Evolutionary conservation across 148 eudicot genomes (phyloP).

Genomic region (Suaeda aralocaspica): DNA sequence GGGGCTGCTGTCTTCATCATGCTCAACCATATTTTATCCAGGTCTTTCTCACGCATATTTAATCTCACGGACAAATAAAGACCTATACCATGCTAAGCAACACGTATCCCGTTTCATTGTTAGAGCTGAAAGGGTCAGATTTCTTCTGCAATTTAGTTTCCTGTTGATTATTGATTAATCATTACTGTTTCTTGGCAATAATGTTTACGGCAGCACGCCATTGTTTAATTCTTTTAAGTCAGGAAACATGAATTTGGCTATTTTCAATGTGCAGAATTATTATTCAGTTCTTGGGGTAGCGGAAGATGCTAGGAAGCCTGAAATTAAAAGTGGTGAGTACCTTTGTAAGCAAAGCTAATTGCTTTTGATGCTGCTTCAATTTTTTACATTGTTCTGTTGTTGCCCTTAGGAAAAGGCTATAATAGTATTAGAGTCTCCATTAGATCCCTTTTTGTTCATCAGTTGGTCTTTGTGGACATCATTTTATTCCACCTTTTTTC

Average conservation of each 20-base stretch:
- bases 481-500: too few species aligned
- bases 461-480: too few species aligned
- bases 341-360: background rate
- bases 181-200: slow-evolving; percentile 1
- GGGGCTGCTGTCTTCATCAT: slow-evolving; percentile 45
- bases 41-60: slow-evolving; percentile 35
- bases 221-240: slow-evolving; percentile 6
- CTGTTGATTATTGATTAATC: background rate
- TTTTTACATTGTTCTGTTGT: background rate
- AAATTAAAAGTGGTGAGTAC: slow-evolving; percentile 78
- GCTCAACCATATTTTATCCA: slow-evolving; percentile 54
- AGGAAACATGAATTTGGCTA: background rate
- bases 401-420: background rate
- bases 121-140: slow-evolving; percentile 69
- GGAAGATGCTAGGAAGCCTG: slow-evolving; percentile 71
- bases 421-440: background rate
- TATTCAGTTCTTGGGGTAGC: slow-evolving; percentile 85
- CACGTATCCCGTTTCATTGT: slow-evolving; percentile 51
- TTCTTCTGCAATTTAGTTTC: slow-evolving; percentile 14
- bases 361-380: background rate
- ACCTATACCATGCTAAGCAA: slow-evolving; percentile 36
- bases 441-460: too few species aligned
- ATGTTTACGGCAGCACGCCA: background rate
- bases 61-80: slow-evolving; percentile 29
- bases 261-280: slow-evolving; percentile 51